phyloP scores from a whole-genome alignment of 2,329 filamentous ascomycete species.

The Davidsoniella virescens region DNA sequence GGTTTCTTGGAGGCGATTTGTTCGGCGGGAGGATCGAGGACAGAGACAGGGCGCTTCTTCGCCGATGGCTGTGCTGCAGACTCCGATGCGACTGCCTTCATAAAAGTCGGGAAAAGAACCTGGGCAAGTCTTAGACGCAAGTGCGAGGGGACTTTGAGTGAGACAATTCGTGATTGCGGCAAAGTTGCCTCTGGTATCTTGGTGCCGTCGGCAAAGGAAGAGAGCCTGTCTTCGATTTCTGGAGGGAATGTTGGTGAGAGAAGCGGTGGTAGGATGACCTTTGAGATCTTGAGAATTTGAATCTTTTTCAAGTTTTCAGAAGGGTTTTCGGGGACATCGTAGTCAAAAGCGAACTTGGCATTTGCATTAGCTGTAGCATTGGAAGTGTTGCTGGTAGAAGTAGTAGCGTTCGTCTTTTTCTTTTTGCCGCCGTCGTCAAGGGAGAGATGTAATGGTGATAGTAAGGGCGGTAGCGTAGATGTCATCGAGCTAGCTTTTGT shows the following conservation, averaged over 20 bases:
- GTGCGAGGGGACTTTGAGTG: slow-evolving; percentile 1
- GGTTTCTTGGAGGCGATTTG: slow-evolving; percentile 12
- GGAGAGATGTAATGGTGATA: slow-evolving; percentile 34
- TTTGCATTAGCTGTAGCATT: neutral
- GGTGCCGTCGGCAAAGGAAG: slow-evolving; percentile 4
- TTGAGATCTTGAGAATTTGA: slow-evolving; percentile 14
- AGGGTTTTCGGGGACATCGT: slow-evolving; percentile 17
- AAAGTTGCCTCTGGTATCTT: slow-evolving; percentile 3
- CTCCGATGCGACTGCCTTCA: slow-evolving; percentile 13
- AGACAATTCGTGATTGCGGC: slow-evolving; percentile 1
- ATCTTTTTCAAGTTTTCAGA: slow-evolving; percentile 11
- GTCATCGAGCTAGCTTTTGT: slow-evolving; percentile 21
- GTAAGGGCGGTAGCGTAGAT: slow-evolving; percentile 29
- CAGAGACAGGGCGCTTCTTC: slow-evolving; percentile 10
- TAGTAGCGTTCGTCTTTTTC: slow-evolving; percentile 9
- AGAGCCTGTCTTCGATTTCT: slow-evolving; percentile 31
- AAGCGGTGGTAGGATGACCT: slow-evolving; percentile 25
- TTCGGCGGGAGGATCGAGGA: slow-evolving; percentile 7
- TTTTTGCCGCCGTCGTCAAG: slow-evolving; percentile 1
- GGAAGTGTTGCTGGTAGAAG: slow-evolving; percentile 15
- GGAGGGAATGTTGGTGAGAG: slow-evolving; percentile 41
- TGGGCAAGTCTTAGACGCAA: slow-evolving; percentile 6
- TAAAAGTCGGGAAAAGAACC: slow-evolving; percentile 14
- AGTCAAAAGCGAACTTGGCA: slow-evolving; percentile 19
- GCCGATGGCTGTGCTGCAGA: neutral